phyloP scores from a whole-genome alignment of 768 basidiomycete species.

The Mycena olivaceomarginata region DNA sequence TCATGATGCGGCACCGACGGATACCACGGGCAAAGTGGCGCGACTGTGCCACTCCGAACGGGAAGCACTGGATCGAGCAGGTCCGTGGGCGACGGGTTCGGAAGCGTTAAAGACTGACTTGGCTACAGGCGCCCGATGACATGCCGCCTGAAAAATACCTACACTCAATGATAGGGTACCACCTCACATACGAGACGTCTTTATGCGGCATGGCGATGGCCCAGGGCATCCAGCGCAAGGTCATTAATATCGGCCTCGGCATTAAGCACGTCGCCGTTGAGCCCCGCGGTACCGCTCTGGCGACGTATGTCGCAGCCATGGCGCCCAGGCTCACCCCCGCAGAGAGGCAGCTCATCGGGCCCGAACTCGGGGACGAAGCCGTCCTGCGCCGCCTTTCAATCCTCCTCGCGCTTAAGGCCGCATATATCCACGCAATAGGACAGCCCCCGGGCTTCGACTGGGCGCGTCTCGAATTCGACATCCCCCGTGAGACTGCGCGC shows the following conservation, averaged over 20 bases:
- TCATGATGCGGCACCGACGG: slow-evolving; percentile 91
- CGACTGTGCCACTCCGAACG: slow-evolving; percentile 74
- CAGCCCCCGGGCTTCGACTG: slow-evolving; percentile 90
- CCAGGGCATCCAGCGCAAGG: slow-evolving; percentile 83
- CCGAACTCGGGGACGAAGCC: slow-evolving; percentile 75
- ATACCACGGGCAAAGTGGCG: slow-evolving; percentile 88
- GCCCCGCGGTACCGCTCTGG: slow-evolving; percentile 74
- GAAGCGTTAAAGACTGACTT: slow-evolving; percentile 22
- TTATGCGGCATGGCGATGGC: slow-evolving; percentile 92
- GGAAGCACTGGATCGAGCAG: slow-evolving; percentile 92
- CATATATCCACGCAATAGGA: slow-evolving; percentile 90
- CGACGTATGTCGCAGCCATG: slow-evolving; percentile 81
- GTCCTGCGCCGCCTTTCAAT: slow-evolving; percentile 86
- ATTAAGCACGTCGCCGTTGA: slow-evolving; percentile 81
- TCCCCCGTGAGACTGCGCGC: slow-evolving; percentile 73
- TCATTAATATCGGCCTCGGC: slow-evolving; percentile 89
- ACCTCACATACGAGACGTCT: slow-evolving; percentile 80
- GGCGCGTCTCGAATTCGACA: slow-evolving; percentile 88
- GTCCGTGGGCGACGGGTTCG: slow-evolving; percentile 54
- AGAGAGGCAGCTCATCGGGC: slow-evolving; percentile 73
- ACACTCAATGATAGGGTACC: slow-evolving; percentile 89
- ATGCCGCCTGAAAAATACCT: slow-evolving; percentile 79
- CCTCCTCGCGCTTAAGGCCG: slow-evolving; percentile 85
- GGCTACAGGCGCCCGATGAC: slow-evolving; percentile 69
- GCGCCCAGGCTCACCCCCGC: slow-evolving; percentile 74